Base-by-base conservation (phyloP, 345 rosid species). In the Lepidium africanum region DNA sequence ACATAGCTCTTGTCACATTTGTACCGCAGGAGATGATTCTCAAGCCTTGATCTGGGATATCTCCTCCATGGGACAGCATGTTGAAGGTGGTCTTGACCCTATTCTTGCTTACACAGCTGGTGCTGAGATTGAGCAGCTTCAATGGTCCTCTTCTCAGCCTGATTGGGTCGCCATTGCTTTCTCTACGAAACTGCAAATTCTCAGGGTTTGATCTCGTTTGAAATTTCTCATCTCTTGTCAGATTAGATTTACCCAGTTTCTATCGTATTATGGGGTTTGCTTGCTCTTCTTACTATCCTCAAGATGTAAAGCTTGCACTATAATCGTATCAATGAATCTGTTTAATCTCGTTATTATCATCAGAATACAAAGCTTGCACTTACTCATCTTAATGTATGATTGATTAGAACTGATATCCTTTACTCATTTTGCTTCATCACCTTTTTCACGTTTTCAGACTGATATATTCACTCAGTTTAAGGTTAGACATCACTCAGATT, bases 91-190 rank as follows among this genome's bases (percentile, higher is more conserved):
- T 21, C 77, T 90, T 77, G 98, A 93, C 48, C 98, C 98, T 0
- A 93, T 93, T 72, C 82, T 93, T 21, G 97, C 98, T 0, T 93
- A 93, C 47, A 93, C 96, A 0, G 97, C 98, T 6, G 98, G 98
- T 30, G 94, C 97, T 2, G 98, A 93, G 77, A 90, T 90, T 48
- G 97, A 90, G 84, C 98, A 93, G 82, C 76, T 93, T 57, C 98
- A 93, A 62, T 93, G 98, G 97, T 90, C 97, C 0, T 85, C 97
- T 46, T 90, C 97, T 3, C 98, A 93, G 85, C 96, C 98, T 52
- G 98, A 93, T 68, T 93, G 98, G 98, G 98, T 93, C 56, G 98
- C 98, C 6, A 88, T 93, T 47, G 98, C 96, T 16, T 90, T 93
- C 84, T 85, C 97, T 0, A 79, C 86, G 4, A 93, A 93, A 88